Conservation (phyloP, 2,329 filamentous ascomycete genomes). For the Penicillium decumbens region DNA sequence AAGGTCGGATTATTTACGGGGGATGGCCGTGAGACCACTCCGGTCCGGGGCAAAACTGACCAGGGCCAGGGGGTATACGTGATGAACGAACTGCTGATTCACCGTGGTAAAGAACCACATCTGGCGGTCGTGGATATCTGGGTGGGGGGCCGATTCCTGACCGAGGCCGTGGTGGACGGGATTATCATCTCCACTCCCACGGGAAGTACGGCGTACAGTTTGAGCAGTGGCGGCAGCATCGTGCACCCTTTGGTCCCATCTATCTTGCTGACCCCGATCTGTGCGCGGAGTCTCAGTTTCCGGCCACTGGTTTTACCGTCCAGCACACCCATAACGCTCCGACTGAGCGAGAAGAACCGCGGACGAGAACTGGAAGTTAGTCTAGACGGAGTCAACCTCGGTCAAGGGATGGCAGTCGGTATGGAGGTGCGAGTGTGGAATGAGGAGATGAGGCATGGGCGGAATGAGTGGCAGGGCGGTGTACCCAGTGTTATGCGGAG, state of each 20-base stretch:
- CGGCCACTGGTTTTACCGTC: slow-evolving; percentile 83
- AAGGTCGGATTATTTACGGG: slow-evolving; percentile 78
- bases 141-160: slow-evolving; percentile 82
- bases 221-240: slow-evolving; percentile 89
- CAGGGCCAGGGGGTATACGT: slow-evolving; percentile 56
- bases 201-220: slow-evolving; percentile 88
- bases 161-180: slow-evolving; percentile 89
- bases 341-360: slow-evolving; percentile 74
- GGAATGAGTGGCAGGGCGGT: slow-evolving; percentile 64
- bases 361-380: slow-evolving; percentile 72
- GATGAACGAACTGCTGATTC: slow-evolving; percentile 92
- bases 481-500: slow-evolving; percentile 85
- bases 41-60: slow-evolving; percentile 24
- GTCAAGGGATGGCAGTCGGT: slow-evolving; percentile 63
- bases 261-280: slow-evolving; percentile 88
- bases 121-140: slow-evolving; percentile 88
- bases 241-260: slow-evolving; percentile 89
- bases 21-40: slow-evolving; percentile 56
- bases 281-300: slow-evolving; percentile 85
- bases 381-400: slow-evolving; percentile 67
- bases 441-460: slow-evolving; percentile 62
- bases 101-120: slow-evolving; percentile 84
- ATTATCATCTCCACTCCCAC: slow-evolving; percentile 93
- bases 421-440: slow-evolving; percentile 86
- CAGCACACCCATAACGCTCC: slow-evolving; percentile 75